Evolutionary conservation across 495 filamentous ascomycete genomes (phyloP).

Genomic region (Rhizodiscina lignyota): DNA sequence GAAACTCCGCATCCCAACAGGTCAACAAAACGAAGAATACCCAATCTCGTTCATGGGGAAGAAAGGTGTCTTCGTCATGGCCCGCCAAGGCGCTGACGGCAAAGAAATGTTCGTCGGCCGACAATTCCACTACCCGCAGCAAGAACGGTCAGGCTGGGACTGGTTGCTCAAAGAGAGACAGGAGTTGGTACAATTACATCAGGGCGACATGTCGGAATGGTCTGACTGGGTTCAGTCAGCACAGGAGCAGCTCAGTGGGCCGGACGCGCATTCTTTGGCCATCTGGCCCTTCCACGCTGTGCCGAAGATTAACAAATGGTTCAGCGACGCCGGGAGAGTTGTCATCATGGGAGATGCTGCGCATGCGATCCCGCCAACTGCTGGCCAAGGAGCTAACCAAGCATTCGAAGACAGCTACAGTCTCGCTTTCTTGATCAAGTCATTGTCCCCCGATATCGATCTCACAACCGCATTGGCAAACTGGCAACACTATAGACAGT

Average conservation of each 20-base stretch:
- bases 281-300: slow-evolving; percentile 29
- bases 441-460: not conserved
- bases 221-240: slow-evolving; percentile 22
- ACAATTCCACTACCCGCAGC: slow-evolving; percentile 19
- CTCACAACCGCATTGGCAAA: not conserved
- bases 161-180: slow-evolving; percentile 19
- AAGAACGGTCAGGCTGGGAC: slow-evolving; percentile 23
- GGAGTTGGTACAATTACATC: slow-evolving; percentile 21
- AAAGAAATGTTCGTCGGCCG: slow-evolving; percentile 27
- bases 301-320: slow-evolving; percentile 24
- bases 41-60: slow-evolving; percentile 23
- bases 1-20: slow-evolving; percentile 4
- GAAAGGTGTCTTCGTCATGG: slow-evolving; percentile 29
- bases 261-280: slow-evolving; percentile 5
- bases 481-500: slow-evolving; percentile 4
- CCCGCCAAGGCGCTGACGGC: slow-evolving; percentile 28
- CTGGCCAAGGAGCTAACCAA: slow-evolving; percentile 27
- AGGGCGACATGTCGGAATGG: slow-evolving; percentile 15
- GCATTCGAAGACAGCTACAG: slow-evolving; percentile 26
- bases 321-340: slow-evolving; percentile 17
- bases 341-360: slow-evolving; percentile 30
- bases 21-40: slow-evolving; percentile 12
- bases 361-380: slow-evolving; percentile 29
- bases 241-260: slow-evolving; percentile 16
- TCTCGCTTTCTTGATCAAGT: slow-evolving; percentile 2